Evolutionary conservation across 495 filamentous ascomycete species (phyloP), one percentile per base, ranked within the genome.

Genomic region (Wilcoxina mikolae): DNA sequence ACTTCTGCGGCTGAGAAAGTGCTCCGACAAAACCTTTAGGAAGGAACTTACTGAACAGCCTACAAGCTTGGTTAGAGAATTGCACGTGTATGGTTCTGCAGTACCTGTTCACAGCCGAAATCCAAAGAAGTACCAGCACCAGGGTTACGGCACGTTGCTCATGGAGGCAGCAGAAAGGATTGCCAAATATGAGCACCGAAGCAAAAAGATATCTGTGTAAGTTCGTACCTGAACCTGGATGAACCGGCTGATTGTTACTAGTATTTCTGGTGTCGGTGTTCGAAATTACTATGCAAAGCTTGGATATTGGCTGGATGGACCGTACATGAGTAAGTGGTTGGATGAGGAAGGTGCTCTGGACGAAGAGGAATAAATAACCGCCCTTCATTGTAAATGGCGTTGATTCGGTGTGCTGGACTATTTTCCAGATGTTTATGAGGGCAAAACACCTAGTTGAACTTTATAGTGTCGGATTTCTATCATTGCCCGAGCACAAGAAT

Each of bases 81-180:
- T 98, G 51, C 91, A 98, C 69, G 91, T 98, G 1, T 98, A 98
- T 66, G 91, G 91, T 12, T 87, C 84, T 52, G 91, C 91, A 0
- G 91, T 98, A 9, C 91, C 91, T 1, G 80, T 98, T 51, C 91
- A 98, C 67, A 88, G 85, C 9, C 75, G 91, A 53, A 90, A 96
- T 64, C 84, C 89, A 7, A 79, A 81, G 65, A 98, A 98, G 68
- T 96, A 95, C 71, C 91, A 98, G 72, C 91, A 98, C 70, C 93
- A 94, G 65, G 91, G 91, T 0, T 98, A 93, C 61, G 91, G 91
- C 24, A 96, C 93, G 2, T 68, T 98, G 53, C 62, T 98, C 51
- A 98, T 98, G 91, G 91, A 96, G 67, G 88, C 95, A 71, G 91
- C 91, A 0, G 93, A 98, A 69, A 75, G 87, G 42, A 96, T 98